A percentile compares a stretch with the other conserved stretches of the same genome.
Conservation (phyloP, 805 yeast genomes). For the Candida pseudofarinosa region DNA sequence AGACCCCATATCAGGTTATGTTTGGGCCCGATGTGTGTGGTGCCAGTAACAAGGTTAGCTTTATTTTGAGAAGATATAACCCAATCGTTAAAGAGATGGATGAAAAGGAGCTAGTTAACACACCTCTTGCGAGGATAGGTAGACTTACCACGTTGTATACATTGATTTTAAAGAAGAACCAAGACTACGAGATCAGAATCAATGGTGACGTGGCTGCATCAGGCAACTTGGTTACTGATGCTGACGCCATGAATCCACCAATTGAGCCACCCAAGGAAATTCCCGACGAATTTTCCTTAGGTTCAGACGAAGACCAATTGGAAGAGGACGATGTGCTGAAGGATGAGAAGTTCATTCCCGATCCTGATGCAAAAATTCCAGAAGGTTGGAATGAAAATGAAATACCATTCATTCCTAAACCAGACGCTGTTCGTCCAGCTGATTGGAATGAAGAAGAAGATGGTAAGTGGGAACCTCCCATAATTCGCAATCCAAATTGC, state of each 20-base stretch:
- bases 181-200: constrained; percentile 73
- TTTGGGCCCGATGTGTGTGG: constrained; percentile 96
- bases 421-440: constrained; percentile 61
- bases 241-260: constrained; percentile 56
- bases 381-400: constrained; percentile 73
- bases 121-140: constrained; percentile 62
- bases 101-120: constrained; percentile 63
- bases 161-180: constrained; percentile 59
- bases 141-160: constrained; percentile 70
- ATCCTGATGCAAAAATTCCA: constrained; percentile 67
- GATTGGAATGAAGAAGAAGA: constrained; percentile 91
- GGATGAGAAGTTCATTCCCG: constrained; percentile 54
- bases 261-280: constrained; percentile 65
- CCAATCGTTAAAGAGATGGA: constrained; percentile 53
- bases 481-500: constrained; percentile 72
- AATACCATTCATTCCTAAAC: constrained; percentile 59
- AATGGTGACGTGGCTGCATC: constrained; percentile 71
- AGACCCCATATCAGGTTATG: constrained; percentile 78
- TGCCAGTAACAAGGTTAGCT: constrained; percentile 70
- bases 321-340: constrained; percentile 79
- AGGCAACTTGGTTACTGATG: constrained; percentile 58
- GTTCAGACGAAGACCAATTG: constrained; percentile 68
- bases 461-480: constrained; percentile 78
- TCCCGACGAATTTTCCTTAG: constrained; percentile 52
- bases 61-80: constrained; percentile 60